phyloP scores from a whole-genome alignment of 306 rosid genomes.

The Fagus sylvatica region DNA sequence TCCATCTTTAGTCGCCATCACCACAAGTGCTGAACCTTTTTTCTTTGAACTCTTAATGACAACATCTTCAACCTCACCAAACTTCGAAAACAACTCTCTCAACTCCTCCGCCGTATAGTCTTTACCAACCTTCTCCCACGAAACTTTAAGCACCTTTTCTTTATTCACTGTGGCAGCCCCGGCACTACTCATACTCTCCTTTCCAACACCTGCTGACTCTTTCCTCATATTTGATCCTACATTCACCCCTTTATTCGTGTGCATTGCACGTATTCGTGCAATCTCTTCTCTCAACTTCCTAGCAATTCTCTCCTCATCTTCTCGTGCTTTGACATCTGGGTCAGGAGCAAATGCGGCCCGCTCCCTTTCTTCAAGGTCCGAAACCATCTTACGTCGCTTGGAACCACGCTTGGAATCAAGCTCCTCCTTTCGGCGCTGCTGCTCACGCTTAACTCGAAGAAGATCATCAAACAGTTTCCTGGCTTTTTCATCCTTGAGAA shows the following conservation, averaged over 20 bases:
- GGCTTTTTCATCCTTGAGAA: constrained; percentile 78
- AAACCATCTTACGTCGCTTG: constrained; percentile 78
- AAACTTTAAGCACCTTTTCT: constrained; percentile 76
- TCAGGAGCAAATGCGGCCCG: constrained; percentile 60
- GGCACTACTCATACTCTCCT: constrained; percentile 30
- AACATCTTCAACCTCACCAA: constrained; percentile 90
- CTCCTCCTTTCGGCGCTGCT: constrained; percentile 57
- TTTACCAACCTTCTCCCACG: constrained; percentile 87
- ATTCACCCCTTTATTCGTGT: constrained; percentile 44
- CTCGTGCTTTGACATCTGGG: constrained; percentile 45
- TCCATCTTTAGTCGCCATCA: constrained; percentile 80
- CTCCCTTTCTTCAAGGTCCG: constrained; percentile 86
- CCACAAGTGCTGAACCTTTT: constrained; percentile 87
- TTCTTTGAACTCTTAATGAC: constrained; percentile 74
- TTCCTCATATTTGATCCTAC: constrained; percentile 27
- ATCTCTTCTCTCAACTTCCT: constrained; percentile 74
- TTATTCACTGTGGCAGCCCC: constrained; percentile 46
- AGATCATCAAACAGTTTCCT: constrained; percentile 75
- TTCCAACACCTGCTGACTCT: constrained; percentile 35
- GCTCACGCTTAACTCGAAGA: constrained; percentile 68
- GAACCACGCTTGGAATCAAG: constrained; percentile 81
- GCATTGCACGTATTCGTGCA: constrained; percentile 75
- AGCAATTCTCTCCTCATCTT: constrained; percentile 73
- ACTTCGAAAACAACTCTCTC: constrained; percentile 63
- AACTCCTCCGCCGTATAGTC: constrained; percentile 72